Evolutionary conservation across 2,329 filamentous ascomycete species (phyloP).

Genomic region (Cephalotrichum gorgonifer): DNA sequence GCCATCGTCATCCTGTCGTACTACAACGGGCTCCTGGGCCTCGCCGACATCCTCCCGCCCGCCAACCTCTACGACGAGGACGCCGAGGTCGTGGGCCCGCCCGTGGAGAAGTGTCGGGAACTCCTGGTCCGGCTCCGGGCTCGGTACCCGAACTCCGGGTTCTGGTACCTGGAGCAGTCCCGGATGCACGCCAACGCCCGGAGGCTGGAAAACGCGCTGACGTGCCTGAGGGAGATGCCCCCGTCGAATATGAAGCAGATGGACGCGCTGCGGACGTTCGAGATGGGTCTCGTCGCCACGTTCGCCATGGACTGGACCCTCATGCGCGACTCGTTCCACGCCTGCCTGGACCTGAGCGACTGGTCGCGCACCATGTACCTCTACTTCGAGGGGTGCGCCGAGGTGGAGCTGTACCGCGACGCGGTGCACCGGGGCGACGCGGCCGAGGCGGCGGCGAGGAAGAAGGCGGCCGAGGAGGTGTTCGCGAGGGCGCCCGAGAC

Average conservation of each 20-base stretch:
- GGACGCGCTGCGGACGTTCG: constrained; percentile 74
- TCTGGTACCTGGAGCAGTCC: constrained; percentile 86
- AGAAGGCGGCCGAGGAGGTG: constrained; percentile 55
- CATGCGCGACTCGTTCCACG: constrained; percentile 64
- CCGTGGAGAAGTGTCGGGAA: constrained; percentile 52
- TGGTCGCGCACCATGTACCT: constrained; percentile 89
- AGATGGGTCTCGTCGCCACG: constrained; percentile 69
- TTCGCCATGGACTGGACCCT: constrained; percentile 67
- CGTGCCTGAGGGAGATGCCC: constrained; percentile 47
- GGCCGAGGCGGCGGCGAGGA: constrained; percentile 43
- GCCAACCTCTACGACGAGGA: constrained; percentile 24
- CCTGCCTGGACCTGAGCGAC: constrained; percentile 70
- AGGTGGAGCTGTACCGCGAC: constrained; percentile 73
- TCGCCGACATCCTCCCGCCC: constrained; percentile 75
- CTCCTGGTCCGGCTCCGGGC: constrained; percentile 65
- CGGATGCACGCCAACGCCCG: constrained; percentile 60
- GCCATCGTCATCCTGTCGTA: constrained; percentile 73
- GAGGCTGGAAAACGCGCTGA: constrained; percentile 56
- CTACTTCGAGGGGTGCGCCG: constrained; percentile 70
- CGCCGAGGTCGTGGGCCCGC: constrained; percentile 59
- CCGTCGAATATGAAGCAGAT: constrained; percentile 71
- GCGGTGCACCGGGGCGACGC: constrained; percentile 29
- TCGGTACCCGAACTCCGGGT: constrained; percentile 68
- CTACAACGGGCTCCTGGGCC: constrained; percentile 78
- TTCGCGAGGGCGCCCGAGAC: constrained; percentile 62